Evolutionary conservation across 2,329 filamentous ascomycete genomes (phyloP).

Genomic region (Fusarium incarnatum): DNA sequence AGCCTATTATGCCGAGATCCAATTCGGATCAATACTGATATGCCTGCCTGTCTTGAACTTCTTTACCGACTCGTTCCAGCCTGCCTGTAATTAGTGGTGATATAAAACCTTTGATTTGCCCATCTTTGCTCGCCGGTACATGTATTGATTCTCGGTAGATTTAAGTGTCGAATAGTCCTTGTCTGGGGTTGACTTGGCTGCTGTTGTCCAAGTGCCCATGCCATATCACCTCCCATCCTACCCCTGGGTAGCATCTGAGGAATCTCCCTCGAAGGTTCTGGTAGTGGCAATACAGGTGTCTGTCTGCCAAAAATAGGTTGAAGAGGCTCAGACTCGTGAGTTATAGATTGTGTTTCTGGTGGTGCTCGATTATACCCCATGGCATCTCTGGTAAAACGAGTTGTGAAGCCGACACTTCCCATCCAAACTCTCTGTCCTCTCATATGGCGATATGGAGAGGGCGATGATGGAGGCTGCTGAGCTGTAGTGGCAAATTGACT

Average conservation of each 20-base stretch:
- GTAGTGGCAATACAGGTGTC: not conserved
- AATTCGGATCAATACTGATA: not conserved
- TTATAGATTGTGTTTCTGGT: not conserved
- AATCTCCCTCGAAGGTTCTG: not conserved
- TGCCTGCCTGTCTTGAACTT: not conserved
- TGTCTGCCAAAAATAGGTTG: slow-evolving; percentile 32
- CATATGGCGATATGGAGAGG: not conserved
- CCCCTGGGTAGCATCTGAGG: not conserved
- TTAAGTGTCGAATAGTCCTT: not conserved
- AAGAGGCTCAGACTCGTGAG: slow-evolving; percentile 28
- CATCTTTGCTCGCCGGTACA: not conserved
- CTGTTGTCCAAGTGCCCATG: not conserved
- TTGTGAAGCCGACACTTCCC: slow-evolving; percentile 36
- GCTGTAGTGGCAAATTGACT: accelerated
- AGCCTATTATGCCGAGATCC: not conserved
- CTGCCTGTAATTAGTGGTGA: not conserved
- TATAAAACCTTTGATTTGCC: not conserved
- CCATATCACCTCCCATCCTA: not conserved
- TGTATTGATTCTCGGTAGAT: not conserved
- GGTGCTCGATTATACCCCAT: slow-evolving; percentile 17
- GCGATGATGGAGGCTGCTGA: not conserved
- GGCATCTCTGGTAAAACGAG: slow-evolving; percentile 13
- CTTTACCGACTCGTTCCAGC: not conserved
- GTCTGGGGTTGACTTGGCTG: not conserved
- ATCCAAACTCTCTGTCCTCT: slow-evolving; percentile 24